phyloP scores from a whole-genome alignment of 1,284 basidiomycete species.

The Cryptococcus sp. region DNA sequence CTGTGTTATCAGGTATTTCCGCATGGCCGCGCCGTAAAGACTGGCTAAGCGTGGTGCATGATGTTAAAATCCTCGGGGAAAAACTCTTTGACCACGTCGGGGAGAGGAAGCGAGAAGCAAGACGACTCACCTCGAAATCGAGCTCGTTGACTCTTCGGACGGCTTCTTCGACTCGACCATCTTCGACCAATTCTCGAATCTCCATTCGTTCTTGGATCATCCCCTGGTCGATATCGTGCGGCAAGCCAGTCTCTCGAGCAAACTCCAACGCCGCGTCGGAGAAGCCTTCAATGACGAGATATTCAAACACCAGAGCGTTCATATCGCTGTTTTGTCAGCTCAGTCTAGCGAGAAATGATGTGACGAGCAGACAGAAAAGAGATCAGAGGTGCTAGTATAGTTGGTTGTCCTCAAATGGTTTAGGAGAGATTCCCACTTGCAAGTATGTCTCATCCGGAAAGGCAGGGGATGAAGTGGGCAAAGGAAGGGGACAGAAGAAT shows the following conservation, averaged over 20 bases:
- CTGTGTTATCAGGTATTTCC: slow-evolving; percentile 45
- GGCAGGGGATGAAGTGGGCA: slow-evolving; percentile 11
- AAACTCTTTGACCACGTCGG: neutral
- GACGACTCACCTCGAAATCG: slow-evolving; percentile 81
- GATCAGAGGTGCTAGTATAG: slow-evolving; percentile 50
- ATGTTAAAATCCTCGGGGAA: slow-evolving; percentile 66
- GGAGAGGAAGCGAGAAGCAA: slow-evolving; percentile 7
- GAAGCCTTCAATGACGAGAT: slow-evolving; percentile 95
- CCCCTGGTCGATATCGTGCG: slow-evolving; percentile 67
- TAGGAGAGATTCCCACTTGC: slow-evolving; percentile 61
- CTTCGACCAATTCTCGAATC: slow-evolving; percentile 87
- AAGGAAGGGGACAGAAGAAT: slow-evolving; percentile 6
- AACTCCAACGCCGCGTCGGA: slow-evolving; percentile 93
- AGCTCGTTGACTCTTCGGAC: slow-evolving; percentile 90
- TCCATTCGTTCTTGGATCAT: slow-evolving; percentile 90
- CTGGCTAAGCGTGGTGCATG: slow-evolving; percentile 99
- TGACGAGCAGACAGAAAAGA: slow-evolving; percentile 6
- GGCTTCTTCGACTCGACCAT: slow-evolving; percentile 90
- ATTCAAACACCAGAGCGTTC: slow-evolving; percentile 95
- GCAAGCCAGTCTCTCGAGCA: slow-evolving; percentile 74
- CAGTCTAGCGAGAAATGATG: neutral
- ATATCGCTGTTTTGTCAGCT: slow-evolving; percentile 60
- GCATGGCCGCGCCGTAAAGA: slow-evolving; percentile 42
- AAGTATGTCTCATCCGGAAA: slow-evolving; percentile 49
- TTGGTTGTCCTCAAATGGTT: slow-evolving; percentile 48